Evolutionary conservation across 2,329 filamentous ascomycete species (phyloP).

Genomic region (Lachnellula willkommii): DNA sequence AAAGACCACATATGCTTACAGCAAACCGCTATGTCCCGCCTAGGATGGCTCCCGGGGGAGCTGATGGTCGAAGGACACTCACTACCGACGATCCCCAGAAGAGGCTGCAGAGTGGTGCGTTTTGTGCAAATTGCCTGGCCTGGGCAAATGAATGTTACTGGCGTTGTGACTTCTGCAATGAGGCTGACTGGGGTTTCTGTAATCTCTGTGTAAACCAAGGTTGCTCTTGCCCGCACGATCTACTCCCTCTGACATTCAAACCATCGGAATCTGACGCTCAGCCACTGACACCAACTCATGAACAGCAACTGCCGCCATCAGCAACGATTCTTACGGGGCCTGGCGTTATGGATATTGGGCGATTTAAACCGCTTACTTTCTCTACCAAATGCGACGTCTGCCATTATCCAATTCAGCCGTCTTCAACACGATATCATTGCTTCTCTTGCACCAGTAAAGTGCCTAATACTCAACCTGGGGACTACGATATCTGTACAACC

Average conservation of each 20-base stretch:
- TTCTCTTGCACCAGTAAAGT: slow-evolving; percentile 59
- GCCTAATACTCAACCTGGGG: slow-evolving; percentile 51
- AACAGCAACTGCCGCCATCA: slow-evolving; percentile 39
- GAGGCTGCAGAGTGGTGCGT: slow-evolving; percentile 71
- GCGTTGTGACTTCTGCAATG: slow-evolving; percentile 81
- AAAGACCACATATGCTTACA: slow-evolving; percentile 53
- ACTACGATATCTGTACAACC: slow-evolving; percentile 76
- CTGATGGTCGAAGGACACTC: slow-evolving; percentile 51
- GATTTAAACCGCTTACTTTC: slow-evolving; percentile 66
- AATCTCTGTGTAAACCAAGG: slow-evolving; percentile 81
- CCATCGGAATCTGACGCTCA: slow-evolving; percentile 31
- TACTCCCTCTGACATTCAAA: slow-evolving; percentile 69
- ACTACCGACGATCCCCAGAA: slow-evolving; percentile 63
- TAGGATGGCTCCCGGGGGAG: slow-evolving; percentile 44
- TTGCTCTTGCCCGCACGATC: slow-evolving; percentile 71
- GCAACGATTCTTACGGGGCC: slow-evolving; percentile 46
- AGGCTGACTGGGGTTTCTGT: slow-evolving; percentile 94
- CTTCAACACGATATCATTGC: slow-evolving; percentile 72
- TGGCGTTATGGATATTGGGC: slow-evolving; percentile 39
- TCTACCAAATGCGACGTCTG: slow-evolving; percentile 76
- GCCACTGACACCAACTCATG: slow-evolving; percentile 38
- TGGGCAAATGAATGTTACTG: slow-evolving; percentile 83
- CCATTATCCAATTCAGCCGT: slow-evolving; percentile 63
- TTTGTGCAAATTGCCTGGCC: slow-evolving; percentile 70
- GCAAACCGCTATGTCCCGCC: slow-evolving; percentile 53